phyloP scores from a whole-genome alignment of 768 basidiomycete species.

The Pisolithus microcarpus region DNA sequence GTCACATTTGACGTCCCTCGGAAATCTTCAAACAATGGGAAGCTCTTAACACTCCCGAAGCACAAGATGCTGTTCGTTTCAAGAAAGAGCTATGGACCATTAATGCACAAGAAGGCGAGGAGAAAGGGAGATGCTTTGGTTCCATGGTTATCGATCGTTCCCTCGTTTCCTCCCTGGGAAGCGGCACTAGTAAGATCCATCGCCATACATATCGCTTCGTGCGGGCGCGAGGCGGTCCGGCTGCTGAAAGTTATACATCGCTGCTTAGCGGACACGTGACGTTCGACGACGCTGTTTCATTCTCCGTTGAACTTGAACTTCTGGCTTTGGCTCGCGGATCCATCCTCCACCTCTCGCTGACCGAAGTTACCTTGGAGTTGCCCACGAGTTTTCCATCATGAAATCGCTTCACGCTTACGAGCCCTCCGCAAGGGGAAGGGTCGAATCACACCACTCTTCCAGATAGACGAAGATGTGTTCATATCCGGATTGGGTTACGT shows the following conservation, averaged over 20 bases:
- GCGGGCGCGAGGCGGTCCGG: slow-evolving; percentile 21
- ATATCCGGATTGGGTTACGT: slow-evolving; percentile 81
- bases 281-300: slow-evolving; percentile 72
- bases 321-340: slow-evolving; percentile 80
- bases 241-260: slow-evolving; percentile 19
- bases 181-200: slow-evolving; percentile 54
- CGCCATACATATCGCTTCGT: slow-evolving; percentile 72
- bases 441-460: slow-evolving; percentile 42
- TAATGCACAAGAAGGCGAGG: slow-evolving; percentile 71
- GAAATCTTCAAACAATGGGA: slow-evolving; percentile 93
- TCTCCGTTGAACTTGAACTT: slow-evolving; percentile 85
- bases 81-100: slow-evolving; percentile 93
- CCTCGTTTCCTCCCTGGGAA: slow-evolving; percentile 22
- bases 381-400: slow-evolving; percentile 59
- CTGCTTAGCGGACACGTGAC: slow-evolving; percentile 76
- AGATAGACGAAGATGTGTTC: slow-evolving; percentile 93
- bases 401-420: slow-evolving; percentile 37
- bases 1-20: slow-evolving; percentile 57
- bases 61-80: slow-evolving; percentile 78
- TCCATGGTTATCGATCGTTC: slow-evolving; percentile 62
- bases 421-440: slow-evolving; percentile 13
- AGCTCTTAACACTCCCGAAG: slow-evolving; percentile 73
- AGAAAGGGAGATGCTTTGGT: slow-evolving; percentile 76
- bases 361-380: slow-evolving; percentile 69
- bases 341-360: slow-evolving; percentile 62